phyloP scores from a whole-genome alignment of 2,329 filamentous ascomycete species.

The Trichoderma lentiforme region DNA sequence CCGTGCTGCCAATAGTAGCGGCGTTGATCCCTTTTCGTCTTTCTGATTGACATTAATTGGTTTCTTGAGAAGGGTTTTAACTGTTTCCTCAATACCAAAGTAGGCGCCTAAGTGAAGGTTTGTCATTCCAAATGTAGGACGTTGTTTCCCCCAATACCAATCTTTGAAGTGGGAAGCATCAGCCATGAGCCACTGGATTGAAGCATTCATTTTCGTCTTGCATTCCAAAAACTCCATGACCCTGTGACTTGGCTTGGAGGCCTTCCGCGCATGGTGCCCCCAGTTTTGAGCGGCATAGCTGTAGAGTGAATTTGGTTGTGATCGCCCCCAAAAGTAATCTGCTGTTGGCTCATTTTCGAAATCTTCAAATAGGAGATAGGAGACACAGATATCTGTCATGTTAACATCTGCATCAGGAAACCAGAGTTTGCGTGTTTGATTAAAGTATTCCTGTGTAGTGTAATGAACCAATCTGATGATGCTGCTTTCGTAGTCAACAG shows the following conservation, averaged over 20 bases:
- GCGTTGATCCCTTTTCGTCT: rapidly evolving
- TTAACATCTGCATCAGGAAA: neutral
- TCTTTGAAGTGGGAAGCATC: no score
- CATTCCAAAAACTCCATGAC: neutral
- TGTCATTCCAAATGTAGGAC: neutral
- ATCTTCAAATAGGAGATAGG: neutral
- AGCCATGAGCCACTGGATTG: neutral
- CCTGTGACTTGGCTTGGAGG: rapidly evolving
- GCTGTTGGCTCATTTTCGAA: no score
- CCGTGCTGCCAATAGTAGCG: neutral
- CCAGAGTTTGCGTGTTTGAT: neutral
- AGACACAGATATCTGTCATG: neutral
- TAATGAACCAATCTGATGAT: neutral
- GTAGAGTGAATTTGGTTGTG: neutral
- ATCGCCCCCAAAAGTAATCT: no score
- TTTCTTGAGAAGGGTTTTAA: neutral
- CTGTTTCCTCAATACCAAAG: neutral
- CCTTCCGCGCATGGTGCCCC: neutral
- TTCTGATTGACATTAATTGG: no score
- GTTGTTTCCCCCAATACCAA: neutral
- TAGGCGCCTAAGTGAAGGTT: neutral
- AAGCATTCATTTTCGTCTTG: neutral
- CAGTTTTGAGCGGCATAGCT: neutral
- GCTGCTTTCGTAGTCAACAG: neutral
- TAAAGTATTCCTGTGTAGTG: slow-evolving; percentile 1